Conservation (phyloP, 1,139 yeast genomes). For the Taphrina deformans region DNA sequence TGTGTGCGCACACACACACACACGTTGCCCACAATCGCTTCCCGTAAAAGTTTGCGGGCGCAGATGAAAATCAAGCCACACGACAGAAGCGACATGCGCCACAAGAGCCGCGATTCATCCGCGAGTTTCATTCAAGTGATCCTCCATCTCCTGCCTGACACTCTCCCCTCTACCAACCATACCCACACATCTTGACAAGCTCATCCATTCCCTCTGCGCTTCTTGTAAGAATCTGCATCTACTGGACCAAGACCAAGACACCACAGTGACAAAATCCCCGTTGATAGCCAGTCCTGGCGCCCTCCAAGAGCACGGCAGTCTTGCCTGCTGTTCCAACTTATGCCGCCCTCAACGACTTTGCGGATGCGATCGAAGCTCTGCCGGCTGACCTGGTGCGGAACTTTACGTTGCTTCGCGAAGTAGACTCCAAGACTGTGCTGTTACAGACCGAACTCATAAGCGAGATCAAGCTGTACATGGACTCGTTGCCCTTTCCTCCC, state of each 20-base stretch:
- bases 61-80: background rate
- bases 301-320: slow-evolving; percentile 7
- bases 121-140: background rate
- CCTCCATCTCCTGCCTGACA: too few species aligned
- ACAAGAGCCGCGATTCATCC: background rate
- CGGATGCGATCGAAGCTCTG: slow-evolving; percentile 88
- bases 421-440: slow-evolving; percentile 87
- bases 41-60: background rate
- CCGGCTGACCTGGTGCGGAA: slow-evolving; percentile 82
- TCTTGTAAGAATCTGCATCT: too few species aligned
- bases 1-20: too few species aligned
- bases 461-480: slow-evolving; percentile 22
- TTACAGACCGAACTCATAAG: slow-evolving; percentile 22
- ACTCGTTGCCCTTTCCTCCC: slow-evolving; percentile 17
- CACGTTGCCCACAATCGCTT: too few species aligned
- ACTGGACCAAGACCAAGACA: too few species aligned
- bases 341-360: slow-evolving; percentile 88
- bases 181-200: too few species aligned
- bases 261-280: too few species aligned
- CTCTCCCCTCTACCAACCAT: too few species aligned
- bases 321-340: slow-evolving; percentile 46
- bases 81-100: background rate
- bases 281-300: background rate
- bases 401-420: slow-evolving; percentile 83
- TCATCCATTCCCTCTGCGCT: too few species aligned